These are phyloP conservation scores for Coccomyxa sp. DNA, from an alignment of 139 green algal species.

Conservation along the genomic window DNA sequence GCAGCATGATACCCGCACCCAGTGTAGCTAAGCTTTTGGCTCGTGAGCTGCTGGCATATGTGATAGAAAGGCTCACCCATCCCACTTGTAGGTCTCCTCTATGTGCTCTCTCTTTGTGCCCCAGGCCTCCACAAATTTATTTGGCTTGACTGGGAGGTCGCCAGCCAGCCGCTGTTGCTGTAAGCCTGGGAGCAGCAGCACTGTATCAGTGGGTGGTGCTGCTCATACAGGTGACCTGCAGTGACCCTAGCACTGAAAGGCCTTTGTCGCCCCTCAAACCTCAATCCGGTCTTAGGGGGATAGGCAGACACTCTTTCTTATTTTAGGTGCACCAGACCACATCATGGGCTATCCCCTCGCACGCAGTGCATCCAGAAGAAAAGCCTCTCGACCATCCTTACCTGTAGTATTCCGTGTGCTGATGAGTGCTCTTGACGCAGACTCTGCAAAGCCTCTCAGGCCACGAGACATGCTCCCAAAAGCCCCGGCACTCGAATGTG, in stretches of 20 bases:
- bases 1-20: background rate
- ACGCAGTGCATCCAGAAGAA: background rate
- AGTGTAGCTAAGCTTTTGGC: background rate
- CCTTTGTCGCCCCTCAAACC: background rate
- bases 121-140: slow-evolving; percentile 52
- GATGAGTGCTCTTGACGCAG: background rate
- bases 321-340: background rate
- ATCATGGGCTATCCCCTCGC: background rate
- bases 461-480: background rate
- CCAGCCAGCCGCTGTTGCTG: slow-evolving; percentile 24
- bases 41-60: background rate
- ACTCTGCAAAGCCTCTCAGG: background rate
- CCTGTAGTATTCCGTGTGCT: background rate
- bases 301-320: background rate
- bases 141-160: slow-evolving; percentile 47
- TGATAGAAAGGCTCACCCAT: background rate
- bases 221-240: background rate
- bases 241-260: background rate
- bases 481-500: no score
- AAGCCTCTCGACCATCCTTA: background rate
- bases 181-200: background rate
- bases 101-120: slow-evolving; percentile 40
- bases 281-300: background rate
- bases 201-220: background rate
- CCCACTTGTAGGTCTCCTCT: slow-evolving; percentile 38